Percentiles rank a stretch among this genome's conserved stretches.
Evolutionary conservation across 2,329 filamentous ascomycete species (phyloP).

Genomic region (Anthostomella pinea): DNA sequence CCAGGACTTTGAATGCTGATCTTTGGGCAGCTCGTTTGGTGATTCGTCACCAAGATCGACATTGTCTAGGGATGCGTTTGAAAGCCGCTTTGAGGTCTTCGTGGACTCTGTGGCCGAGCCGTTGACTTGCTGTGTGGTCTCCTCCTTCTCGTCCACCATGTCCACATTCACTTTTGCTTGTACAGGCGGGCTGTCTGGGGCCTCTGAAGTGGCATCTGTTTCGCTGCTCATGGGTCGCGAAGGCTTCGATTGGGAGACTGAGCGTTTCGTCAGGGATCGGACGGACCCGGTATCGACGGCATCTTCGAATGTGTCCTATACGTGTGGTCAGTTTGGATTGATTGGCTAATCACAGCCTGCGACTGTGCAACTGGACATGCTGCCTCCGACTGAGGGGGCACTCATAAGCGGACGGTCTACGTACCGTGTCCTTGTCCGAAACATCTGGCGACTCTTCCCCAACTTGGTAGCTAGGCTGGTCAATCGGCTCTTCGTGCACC

Average conservation of each 20-base stretch:
- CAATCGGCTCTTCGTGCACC: constrained; percentile 27
- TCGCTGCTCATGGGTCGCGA: constrained; percentile 22
- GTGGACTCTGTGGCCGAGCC: constrained; percentile 31
- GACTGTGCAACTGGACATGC: too few species aligned
- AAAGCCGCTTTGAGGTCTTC: constrained; percentile 42
- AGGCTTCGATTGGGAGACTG: constrained; percentile 35
- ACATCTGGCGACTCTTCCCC: constrained; percentile 29
- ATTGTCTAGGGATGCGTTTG: constrained; percentile 51
- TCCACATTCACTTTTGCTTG: constrained; percentile 23
- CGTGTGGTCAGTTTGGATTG: constrained; percentile 12
- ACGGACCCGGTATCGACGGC: constrained; percentile 64
- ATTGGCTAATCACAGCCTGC: constrained; percentile 2
- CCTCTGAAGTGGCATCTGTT: constrained; percentile 22
- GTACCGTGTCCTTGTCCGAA: constrained; percentile 41
- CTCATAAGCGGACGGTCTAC: constrained; percentile 19
- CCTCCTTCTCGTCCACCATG: constrained; percentile 12
- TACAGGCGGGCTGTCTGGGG: constrained; percentile 15
- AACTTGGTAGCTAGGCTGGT: constrained; percentile 20
- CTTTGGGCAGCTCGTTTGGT: constrained; percentile 27
- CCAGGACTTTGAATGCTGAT: constrained; percentile 12
- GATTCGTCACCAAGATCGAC: constrained; percentile 66
- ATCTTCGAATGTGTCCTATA: constrained; percentile 79
- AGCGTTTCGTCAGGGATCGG: constrained; percentile 60
- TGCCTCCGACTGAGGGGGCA: constrained; percentile 3
- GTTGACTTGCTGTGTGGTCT: constrained; percentile 9